These are phyloP conservation scores for Metschnikowia arizonensis DNA, from an alignment of 805 yeast species.

Conservation along the genomic window DNA sequence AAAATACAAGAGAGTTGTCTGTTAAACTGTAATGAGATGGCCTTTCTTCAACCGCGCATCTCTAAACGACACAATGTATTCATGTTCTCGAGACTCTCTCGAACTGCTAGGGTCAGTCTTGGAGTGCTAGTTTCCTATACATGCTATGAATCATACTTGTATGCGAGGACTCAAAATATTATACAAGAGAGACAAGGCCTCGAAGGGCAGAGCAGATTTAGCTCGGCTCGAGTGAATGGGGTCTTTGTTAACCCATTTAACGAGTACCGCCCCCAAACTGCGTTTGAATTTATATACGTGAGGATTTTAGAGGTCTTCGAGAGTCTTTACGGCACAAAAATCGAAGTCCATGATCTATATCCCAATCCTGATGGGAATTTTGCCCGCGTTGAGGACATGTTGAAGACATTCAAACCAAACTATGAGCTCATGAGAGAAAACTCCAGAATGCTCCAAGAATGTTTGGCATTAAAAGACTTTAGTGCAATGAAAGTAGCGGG, in stretches of 20 bases:
- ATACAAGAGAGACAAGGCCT: constrained; percentile 32
- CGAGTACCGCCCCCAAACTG: constrained; percentile 86
- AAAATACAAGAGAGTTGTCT: no score
- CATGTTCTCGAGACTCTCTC: constrained; percentile 16
- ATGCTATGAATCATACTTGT: constrained; percentile 60
- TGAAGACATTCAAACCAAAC: constrained; percentile 62
- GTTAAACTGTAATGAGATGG: not conserved
- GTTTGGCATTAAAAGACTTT: constrained; percentile 15
- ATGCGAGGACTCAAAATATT: constrained; percentile 49
- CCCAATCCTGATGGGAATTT: constrained; percentile 37
- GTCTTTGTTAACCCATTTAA: constrained; percentile 86
- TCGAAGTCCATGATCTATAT: constrained; percentile 34
- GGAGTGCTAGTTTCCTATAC: constrained; percentile 54
- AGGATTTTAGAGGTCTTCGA: constrained; percentile 69
- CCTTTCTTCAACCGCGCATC: not conserved
- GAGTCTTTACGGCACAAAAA: constrained; percentile 37
- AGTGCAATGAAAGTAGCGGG: not conserved
- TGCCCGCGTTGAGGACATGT: constrained; percentile 41
- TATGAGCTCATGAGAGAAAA: constrained; percentile 40
- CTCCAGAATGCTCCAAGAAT: constrained; percentile 26
- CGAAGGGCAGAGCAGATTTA: constrained; percentile 22
- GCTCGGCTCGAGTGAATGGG: constrained; percentile 54
- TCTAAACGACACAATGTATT: not conserved
- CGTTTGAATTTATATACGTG: constrained; percentile 77
- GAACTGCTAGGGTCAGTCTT: constrained; percentile 37